phyloP scores from a whole-genome alignment of 345 rosid species.

The Firmiana major region DNA sequence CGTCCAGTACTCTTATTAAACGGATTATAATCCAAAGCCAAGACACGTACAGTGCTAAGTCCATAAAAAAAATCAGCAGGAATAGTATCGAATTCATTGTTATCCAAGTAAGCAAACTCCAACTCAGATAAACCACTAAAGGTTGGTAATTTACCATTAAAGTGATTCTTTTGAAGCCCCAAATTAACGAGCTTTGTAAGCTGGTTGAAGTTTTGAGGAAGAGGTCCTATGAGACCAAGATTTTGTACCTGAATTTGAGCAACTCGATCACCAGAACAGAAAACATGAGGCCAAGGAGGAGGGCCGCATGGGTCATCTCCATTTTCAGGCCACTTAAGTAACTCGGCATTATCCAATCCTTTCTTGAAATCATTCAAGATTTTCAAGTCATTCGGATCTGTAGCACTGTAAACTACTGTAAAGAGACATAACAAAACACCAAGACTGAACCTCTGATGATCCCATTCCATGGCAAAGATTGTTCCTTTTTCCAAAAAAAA shows the following conservation, averaged over 20 bases:
- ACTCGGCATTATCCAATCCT: conserved; percentile 63
- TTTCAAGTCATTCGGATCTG: conserved; percentile 50
- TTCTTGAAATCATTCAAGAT: conserved; percentile 52
- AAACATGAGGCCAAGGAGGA: conserved; percentile 50
- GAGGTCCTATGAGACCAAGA: conserved; percentile 51
- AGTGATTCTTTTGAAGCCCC: conserved; percentile 61
- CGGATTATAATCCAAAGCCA: conserved; percentile 60
- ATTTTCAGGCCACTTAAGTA: conserved; percentile 54
- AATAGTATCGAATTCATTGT: conserved; percentile 55
- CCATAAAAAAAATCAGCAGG: conserved; percentile 59
- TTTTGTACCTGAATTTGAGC: conserved; percentile 63
- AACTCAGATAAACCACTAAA: conserved; percentile 53
- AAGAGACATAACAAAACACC: conserved; percentile 19
- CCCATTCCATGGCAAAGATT: conserved; percentile 6
- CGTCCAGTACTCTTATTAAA: conserved; percentile 57
- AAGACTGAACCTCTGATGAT: conserved; percentile 17
- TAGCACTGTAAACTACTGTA: conserved; percentile 33
- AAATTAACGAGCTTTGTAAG: conserved; percentile 46
- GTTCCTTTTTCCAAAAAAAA: neutral
- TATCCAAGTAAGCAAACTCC: conserved; percentile 48
- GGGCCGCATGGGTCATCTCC: conserved; percentile 70
- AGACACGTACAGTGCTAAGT: conserved; percentile 37
- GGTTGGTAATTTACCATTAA: conserved; percentile 58
- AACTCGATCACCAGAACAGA: conserved; percentile 47
- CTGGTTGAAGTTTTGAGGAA: conserved; percentile 57